Evolutionary conservation across 805 yeast genomes (phyloP), one percentile per base, ranked within the genome.

Genomic region (Gaillardinia entomophila): DNA sequence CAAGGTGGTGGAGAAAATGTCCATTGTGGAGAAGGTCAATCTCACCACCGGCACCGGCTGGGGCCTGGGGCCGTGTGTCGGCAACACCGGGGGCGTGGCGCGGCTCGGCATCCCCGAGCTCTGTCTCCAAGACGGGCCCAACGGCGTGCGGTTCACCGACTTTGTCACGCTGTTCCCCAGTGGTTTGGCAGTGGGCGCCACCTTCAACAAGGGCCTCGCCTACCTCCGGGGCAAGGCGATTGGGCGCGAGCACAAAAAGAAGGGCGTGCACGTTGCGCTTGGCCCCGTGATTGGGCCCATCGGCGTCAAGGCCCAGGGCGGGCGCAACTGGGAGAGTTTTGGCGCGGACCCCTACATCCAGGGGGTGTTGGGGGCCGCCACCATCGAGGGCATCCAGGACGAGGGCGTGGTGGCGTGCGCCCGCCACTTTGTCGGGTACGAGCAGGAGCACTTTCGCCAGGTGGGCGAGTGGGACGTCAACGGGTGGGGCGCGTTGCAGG

Each of bases 261-360:
- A 76, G 46, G 81, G 81, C 16, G 75, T 73, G 12, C 71, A 76
- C 45, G 60, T 75, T 24, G 62, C 72, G 11, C 55, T 77, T 13
- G 82, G 79, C 0, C 84, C 83, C 1, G 60, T 63, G 3, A 59
- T 73, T 25, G 82, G 82, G 0, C 83, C 83, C 8, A 62, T 77
- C 27, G 84, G 83, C 0, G 58, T 65, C 23, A 71, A 76, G 43
- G 82, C 81, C 3, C 71, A 70, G 26, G 83, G 79, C 15, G 83
- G 84, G 4, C 60, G 82, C 42, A 73, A 71, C 51, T 76, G 82
- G 80, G 82, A 77, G 53, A 68, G 77, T 24, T 76, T 75, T 51
- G 77, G 79, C 6, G 57, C 77, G 4, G 83, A 77, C 48, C 81
- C 83, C 2, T 76, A 75, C 36, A 55, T 77, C 30, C 75, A 73